Evolutionary conservation across 345 rosid species (phyloP).

Genomic region (Heritiera littoralis): DNA sequence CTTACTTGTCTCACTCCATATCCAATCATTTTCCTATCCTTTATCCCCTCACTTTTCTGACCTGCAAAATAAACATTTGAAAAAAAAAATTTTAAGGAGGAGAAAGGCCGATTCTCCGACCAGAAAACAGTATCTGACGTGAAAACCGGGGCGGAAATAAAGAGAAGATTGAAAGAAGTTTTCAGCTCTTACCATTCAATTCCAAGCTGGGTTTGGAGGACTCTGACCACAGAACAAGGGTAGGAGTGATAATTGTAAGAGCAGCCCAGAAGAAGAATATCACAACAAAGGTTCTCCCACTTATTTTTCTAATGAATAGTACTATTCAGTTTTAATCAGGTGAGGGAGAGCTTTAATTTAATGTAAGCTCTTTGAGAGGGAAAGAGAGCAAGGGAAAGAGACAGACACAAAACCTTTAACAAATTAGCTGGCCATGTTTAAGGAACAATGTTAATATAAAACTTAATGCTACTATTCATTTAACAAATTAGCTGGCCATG

Average conservation of each 20-base stretch:
- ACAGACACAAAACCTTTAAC: constrained; percentile 27
- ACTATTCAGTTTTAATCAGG: not conserved
- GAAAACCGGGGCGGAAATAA: not conserved
- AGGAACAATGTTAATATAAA: too few species aligned
- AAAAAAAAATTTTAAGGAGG: not conserved
- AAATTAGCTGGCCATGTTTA: constrained; percentile 59
- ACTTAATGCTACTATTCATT: too few species aligned
- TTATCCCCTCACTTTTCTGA: constrained; percentile 26
- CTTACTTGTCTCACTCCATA: constrained; percentile 30
- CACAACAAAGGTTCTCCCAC: constrained; percentile 61
- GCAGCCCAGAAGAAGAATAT: constrained; percentile 95
- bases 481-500: constrained; percentile 47
- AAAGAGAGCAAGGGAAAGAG: not conserved
- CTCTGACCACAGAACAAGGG: constrained; percentile 73
- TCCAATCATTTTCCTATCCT: constrained; percentile 52
- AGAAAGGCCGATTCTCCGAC: not conserved
- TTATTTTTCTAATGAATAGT: constrained; percentile 39
- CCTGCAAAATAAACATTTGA: constrained; percentile 24
- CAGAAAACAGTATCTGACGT: not conserved
- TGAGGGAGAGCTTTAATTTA: constrained; percentile 16
- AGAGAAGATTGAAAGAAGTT: not conserved
- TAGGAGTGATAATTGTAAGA: constrained; percentile 84
- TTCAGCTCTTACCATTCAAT: constrained; percentile 36
- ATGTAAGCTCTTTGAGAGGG: not conserved
- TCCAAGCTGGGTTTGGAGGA: constrained; percentile 46